Evolutionary conservation across 2,329 filamentous ascomycete species (phyloP).

Genomic region (Hymenoscyphus fructigenus): DNA sequence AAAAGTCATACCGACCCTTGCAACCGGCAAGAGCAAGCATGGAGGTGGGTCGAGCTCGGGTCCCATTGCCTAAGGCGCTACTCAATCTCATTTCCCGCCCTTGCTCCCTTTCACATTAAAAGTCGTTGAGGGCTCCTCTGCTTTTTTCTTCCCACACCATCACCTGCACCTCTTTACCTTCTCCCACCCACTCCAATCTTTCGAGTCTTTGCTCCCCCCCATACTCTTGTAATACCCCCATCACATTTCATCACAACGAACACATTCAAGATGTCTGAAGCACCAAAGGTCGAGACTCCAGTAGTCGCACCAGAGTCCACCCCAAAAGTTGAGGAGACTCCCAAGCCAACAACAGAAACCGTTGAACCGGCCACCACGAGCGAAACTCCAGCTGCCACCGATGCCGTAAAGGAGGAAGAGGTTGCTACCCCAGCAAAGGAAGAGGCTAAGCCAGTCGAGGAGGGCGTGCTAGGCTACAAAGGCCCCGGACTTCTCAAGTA

Average conservation of each 20-base stretch:
- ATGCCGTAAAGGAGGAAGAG: constrained; percentile 42
- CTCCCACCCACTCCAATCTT: constrained; percentile 14
- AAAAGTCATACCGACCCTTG: too few species aligned
- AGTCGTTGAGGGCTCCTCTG: too few species aligned
- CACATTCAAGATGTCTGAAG: constrained; percentile 54
- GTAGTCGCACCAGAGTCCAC: constrained; percentile 32
- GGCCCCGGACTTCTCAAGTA: constrained; percentile 79
- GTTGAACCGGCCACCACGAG: constrained; percentile 39
- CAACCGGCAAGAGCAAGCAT: too few species aligned
- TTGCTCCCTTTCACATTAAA: too few species aligned
- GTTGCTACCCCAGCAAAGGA: constrained; percentile 49
- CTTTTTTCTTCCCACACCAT: background rate
- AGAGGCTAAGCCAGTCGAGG: constrained; percentile 49
- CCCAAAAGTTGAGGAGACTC: constrained; percentile 30
- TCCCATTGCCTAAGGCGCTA: background rate
- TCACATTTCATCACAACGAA: constrained; percentile 13
- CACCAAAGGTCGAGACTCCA: constrained; percentile 62
- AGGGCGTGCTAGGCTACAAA: constrained; percentile 89
- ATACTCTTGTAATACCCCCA: constrained; percentile 20
- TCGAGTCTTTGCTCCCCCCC: constrained; percentile 25
- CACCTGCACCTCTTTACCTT: constrained; percentile 16
- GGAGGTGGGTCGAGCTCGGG: background rate
- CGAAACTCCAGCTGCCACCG: constrained; percentile 56
- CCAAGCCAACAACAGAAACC: constrained; percentile 36
- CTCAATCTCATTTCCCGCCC: too few species aligned